Percentiles rank a stretch among this genome's conserved stretches.
Conservation (phyloP, 2,329 filamentous ascomycete genomes). For the Colletotrichum euphorbiae region DNA sequence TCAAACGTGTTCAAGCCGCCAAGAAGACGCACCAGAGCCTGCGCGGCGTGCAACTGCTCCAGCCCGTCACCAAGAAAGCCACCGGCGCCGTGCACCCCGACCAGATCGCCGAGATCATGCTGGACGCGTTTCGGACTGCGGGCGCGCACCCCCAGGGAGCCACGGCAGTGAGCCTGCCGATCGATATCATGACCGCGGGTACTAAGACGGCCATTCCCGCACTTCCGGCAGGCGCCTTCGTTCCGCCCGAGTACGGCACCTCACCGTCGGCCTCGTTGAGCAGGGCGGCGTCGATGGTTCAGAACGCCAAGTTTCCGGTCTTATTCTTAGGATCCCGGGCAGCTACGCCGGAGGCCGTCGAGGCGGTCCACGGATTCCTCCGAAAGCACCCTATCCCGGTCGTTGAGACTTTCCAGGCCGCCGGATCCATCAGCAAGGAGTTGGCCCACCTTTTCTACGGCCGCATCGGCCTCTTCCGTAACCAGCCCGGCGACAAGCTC, state of each 20-base stretch:
- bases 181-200: conserved; percentile 55
- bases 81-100: conserved; percentile 58
- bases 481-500: conserved; percentile 60
- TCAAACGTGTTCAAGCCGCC: conserved; percentile 55
- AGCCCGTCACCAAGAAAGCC: conserved; percentile 56
- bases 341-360: conserved; percentile 53
- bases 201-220: conserved; percentile 50
- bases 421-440: conserved; percentile 57
- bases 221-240: conserved; percentile 53
- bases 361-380: conserved; percentile 55
- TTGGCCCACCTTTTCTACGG: conserved; percentile 59
- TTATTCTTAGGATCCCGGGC: conserved; percentile 59
- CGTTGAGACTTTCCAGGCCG: conserved; percentile 63
- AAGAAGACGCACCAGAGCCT: conserved; percentile 61
- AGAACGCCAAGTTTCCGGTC: conserved; percentile 53
- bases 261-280: conserved; percentile 48
- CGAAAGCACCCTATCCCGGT: conserved; percentile 56
- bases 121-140: conserved; percentile 58
- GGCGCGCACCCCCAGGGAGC: conserved; percentile 55
- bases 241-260: conserved; percentile 54
- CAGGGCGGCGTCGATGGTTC: conserved; percentile 50
- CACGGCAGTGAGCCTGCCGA: conserved; percentile 56
- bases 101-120: conserved; percentile 59
- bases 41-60: conserved; percentile 56
- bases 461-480: conserved; percentile 60